phyloP scores from a whole-genome alignment of 306 rosid genomes.

The Medicago lupulina region DNA sequence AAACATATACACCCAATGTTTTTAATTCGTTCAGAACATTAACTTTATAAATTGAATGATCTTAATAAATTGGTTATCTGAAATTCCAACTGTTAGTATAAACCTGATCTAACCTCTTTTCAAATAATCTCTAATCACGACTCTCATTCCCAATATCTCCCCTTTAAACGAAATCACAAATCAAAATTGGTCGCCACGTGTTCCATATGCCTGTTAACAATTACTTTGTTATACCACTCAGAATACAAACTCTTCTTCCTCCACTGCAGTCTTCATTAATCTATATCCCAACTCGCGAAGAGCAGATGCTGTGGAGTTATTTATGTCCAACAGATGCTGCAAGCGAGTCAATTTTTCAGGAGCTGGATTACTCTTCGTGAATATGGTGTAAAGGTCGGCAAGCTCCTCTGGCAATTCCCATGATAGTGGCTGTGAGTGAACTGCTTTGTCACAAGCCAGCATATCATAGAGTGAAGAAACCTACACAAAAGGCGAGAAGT shows the following conservation, averaged over 20 bases:
- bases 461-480: slow-evolving; percentile 56
- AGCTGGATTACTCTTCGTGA: slow-evolving; percentile 64
- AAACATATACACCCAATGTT: not conserved
- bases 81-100: not conserved
- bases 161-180: slow-evolving; percentile 13
- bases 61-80: slow-evolving; percentile 9
- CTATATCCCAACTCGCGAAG: slow-evolving; percentile 77
- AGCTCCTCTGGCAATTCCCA: slow-evolving; percentile 79
- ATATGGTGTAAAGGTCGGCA: slow-evolving; percentile 75
- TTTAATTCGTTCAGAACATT: not conserved
- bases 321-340: slow-evolving; percentile 84
- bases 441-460: slow-evolving; percentile 61
- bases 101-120: not conserved
- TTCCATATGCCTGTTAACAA: slow-evolving; percentile 42
- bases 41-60: not conserved
- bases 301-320: slow-evolving; percentile 71
- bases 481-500: slow-evolving; percentile 39
- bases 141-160: not conserved
- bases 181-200: slow-evolving; percentile 18
- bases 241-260: slow-evolving; percentile 90
- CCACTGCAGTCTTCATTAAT: slow-evolving; percentile 52
- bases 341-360: slow-evolving; percentile 86
- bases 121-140: slow-evolving; percentile 4
- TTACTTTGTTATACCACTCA: slow-evolving; percentile 43
- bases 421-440: slow-evolving; percentile 45